These are phyloP conservation scores for Crithidia thermophila DNA, from an alignment of 208 protist species.

Conservation along the genomic window DNA sequence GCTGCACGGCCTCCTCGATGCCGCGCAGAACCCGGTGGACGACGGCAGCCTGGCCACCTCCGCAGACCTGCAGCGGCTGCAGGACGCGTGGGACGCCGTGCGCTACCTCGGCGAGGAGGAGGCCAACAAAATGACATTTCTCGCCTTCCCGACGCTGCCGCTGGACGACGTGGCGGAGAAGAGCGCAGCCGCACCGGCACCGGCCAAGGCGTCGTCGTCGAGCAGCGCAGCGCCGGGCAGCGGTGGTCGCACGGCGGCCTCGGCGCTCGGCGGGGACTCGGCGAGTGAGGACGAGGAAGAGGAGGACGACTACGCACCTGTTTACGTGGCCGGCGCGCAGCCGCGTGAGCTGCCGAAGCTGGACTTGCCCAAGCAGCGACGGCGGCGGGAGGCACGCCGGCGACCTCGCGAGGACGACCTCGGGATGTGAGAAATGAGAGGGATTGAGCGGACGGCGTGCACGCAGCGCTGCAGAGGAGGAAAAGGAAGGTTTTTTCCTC, in stretches of 20 bases:
- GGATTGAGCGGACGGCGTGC: too few species aligned
- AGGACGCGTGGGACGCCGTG: slow-evolving; percentile 64
- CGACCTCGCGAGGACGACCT: slow-evolving; percentile 64
- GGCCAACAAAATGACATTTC: slow-evolving; percentile 3
- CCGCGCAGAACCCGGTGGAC: slow-evolving; percentile 18
- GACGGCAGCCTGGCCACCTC: slow-evolving; percentile 37
- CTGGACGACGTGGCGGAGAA: slow-evolving; percentile 1
- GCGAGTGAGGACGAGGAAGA: slow-evolving; percentile 41
- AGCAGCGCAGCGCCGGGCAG: neutral
- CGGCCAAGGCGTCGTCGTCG: neutral
- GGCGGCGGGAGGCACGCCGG: slow-evolving; percentile 58
- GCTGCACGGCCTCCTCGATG: slow-evolving; percentile 53
- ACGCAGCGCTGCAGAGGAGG: too few species aligned
- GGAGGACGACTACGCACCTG: slow-evolving; percentile 66
- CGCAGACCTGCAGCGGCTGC: slow-evolving; percentile 53
- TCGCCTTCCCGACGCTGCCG: slow-evolving; percentile 3
- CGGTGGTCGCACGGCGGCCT: neutral
- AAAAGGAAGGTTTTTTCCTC: too few species aligned
- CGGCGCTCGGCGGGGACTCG: neutral
- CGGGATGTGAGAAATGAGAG: slow-evolving; percentile 25
- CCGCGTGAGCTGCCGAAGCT: slow-evolving; percentile 56
- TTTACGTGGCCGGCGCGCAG: slow-evolving; percentile 57
- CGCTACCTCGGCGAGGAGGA: slow-evolving; percentile 42
- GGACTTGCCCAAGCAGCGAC: slow-evolving; percentile 32
- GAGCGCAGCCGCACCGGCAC: neutral